Evolutionary conservation across 2,329 filamentous ascomycete genomes (phyloP), one percentile per base, ranked within the genome.

Genomic region (Fusarium acutatum): DNA sequence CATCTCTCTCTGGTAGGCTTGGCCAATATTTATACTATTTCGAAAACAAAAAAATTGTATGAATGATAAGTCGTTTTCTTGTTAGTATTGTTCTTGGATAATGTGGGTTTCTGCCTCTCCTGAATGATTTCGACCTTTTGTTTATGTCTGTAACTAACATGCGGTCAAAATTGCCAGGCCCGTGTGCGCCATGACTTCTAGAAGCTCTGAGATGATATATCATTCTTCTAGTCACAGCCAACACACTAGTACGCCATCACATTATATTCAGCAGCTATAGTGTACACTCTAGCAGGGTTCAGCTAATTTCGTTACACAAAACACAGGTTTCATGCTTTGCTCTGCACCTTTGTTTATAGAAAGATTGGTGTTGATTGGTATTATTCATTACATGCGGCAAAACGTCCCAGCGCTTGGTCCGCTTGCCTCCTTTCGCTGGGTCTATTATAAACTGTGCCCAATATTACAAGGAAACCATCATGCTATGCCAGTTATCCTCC

Each of bases 341-440:
- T 69, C 15, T 57, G 12, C 17, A 41, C 18, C 24, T 18, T 30
- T 15, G 18, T 26, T n/a, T 26, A 58, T 34, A 44, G 32, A 53
- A 49, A 46, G 22, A 40, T 43, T 70, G 38, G 26, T 69, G 49
- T 72, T 67, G 32, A 54, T 59, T 73, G 62, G 38, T 71, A 77
- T 74, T 78, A 78, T 66, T 72, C 62, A 74, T 75, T 78, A 78
- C 40, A 60, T 69, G 62, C 69, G 60, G 74, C 72, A 80, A 78
- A 78, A 75, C 78, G 75, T 81, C 79, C 81, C 82, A 84, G 82
- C 82, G 79, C 82, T 84, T 84, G 82, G 82, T 84, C 76, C 77
- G 78, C 79, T 73, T 74, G 62, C 64, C 65, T 66, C 63, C 58
- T 69, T 71, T 69, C 57, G 71, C 53, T 60, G 62, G 59, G 41